Evolutionary conservation across 2,329 filamentous ascomycete genomes (phyloP), one percentile per base, ranked within the genome.

Genomic region (Hypoxylon sp.): DNA sequence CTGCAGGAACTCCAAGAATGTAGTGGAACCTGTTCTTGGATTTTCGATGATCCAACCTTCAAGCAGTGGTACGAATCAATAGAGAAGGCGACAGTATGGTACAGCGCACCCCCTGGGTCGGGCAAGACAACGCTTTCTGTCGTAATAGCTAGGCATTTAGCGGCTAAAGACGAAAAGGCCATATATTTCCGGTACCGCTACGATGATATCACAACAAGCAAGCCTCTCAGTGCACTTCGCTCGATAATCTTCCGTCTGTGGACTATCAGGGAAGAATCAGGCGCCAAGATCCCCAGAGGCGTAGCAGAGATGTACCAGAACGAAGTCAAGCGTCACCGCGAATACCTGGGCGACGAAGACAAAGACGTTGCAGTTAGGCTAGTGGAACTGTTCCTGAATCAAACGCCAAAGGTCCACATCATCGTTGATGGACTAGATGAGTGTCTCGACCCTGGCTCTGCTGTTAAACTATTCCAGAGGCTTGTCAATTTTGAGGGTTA

Each of bases 61-160:
- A 50, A 50, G 22, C 14, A 13, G 14, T 50, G 68, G 68, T 44
- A 42, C 6, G 29, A 60, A n/a, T 65, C 68, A 33, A 62, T 14
- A 31, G 46, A 29, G 10, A 50, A 31, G 5, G 26, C 22, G 13
- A 53, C 65, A 13, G 44, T 68, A 14, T 70, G 65, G 65, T 70
- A 68, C 9, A 57, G 48, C 19, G 68, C 68, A 6, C 60, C 48
- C 3, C 65, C 68, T 17, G 65, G 65, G 9, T 68, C 61, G 0
- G 68, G 68, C 10, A 70, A 70, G 63, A 70, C 52, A 19, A 24
- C 35, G 11, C 52, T 55, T 17, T 55, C 52, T 19, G 35, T 29
- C 14, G 22, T 33, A 10, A 35, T 55, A 3, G 52, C 52, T 14
- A 22, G 24, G n/a, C 22, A 55, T 44, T 11, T 55, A 17, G 33